Base-by-base conservation (phyloP, 176 grass and related monocot genomes). In the Juncus effusus region DNA sequence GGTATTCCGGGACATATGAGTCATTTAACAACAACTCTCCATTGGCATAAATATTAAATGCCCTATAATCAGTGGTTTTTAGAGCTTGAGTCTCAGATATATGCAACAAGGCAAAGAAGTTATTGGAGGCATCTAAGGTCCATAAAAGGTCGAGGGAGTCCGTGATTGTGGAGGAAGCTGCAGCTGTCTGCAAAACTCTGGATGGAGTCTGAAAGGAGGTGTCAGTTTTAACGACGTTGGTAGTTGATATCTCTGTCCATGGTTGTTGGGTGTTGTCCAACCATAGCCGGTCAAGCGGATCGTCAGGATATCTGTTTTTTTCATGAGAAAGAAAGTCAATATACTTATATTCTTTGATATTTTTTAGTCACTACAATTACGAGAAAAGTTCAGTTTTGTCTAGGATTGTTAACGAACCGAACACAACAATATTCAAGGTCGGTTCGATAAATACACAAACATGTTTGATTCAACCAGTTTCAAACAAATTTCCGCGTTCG, bases 41-140 rank as follows among this genome's bases (percentile, higher is more conserved):
- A 66, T 83, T 70, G 11, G 71, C 52, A 67, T 15, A 64, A 47
- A 83, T 35, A 66, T 83, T 19, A 39, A 83, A 77, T 35, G 77
- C 60, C 19, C 80, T 56, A 13, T 60, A 56, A 55, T 13, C 42
- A 10, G 11, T 61, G 38, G 37, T 52, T 7, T 19, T 45, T 3
- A 65, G 5, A 3, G 0, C 3, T 60, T 73, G 65, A 61, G 78
- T 13, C 42, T 83, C 74, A 16, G 61, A 12, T 42, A 78, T 72
- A 28, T 83, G 74, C 5, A 81, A 63, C 5, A 81, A 6, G 10
- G 55, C 60, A 54, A 10, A 76, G 3, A 38, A 61, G 63, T 54
- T 54, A 15, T 49, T 36, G 8, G 0, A 13, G 16, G 36, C 42
- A 45, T 47, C n/a, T 3, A 6, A 65, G 59, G 6, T 47, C 59